Percentiles rank a stretch among this genome's conserved stretches.
Conservation (phyloP, 2,329 filamentous ascomycete genomes). For the Alternaria ethzedia region DNA sequence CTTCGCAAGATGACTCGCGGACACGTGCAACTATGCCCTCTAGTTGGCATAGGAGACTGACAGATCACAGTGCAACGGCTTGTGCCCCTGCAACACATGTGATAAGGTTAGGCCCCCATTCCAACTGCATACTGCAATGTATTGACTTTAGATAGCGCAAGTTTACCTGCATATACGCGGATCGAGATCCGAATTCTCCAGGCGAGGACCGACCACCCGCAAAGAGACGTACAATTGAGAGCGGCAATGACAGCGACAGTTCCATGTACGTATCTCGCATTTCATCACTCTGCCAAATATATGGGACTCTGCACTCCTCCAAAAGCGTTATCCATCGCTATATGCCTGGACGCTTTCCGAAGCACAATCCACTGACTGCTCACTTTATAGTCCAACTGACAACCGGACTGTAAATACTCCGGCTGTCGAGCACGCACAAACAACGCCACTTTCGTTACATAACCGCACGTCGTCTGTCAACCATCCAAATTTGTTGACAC, state of each 20-base stretch:
- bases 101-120: slow-evolving; percentile 53
- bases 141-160: slow-evolving; percentile 45
- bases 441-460: slow-evolving; percentile 26
- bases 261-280: slow-evolving; percentile 5
- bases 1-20: background rate
- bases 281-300: background rate
- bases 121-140: background rate
- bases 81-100: slow-evolving; percentile 65
- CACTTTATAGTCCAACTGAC: slow-evolving; percentile 18
- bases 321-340: background rate
- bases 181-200: slow-evolving; percentile 44
- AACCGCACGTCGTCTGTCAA: slow-evolving; percentile 23
- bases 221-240: slow-evolving; percentile 37
- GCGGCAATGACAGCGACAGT: slow-evolving; percentile 21
- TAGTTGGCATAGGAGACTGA: slow-evolving; percentile 12
- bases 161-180: slow-evolving; percentile 49
- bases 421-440: slow-evolving; percentile 23
- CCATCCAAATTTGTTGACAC: slow-evolving; percentile 8
- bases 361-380: background rate
- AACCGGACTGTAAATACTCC: slow-evolving; percentile 30
- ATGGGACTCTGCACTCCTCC: background rate
- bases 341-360: background rate
- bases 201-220: slow-evolving; percentile 49
- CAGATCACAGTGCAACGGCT: slow-evolving; percentile 62
- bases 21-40: background rate